Evolutionary conservation across 208 protist genomes (phyloP).

Genomic region (Leishmania major): DNA sequence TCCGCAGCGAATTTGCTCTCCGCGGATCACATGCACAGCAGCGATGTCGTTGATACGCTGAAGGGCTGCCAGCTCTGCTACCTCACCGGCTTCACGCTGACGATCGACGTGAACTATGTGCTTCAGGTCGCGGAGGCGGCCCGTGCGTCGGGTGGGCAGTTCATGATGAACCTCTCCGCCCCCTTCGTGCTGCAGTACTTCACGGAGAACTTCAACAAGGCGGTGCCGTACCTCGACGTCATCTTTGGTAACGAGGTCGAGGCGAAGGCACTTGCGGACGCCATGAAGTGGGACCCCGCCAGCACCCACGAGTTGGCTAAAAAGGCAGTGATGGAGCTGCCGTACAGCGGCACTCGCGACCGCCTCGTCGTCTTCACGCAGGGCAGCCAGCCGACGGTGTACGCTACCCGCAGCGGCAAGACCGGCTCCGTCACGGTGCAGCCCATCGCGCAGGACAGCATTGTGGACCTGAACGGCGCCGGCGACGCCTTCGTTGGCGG

Average conservation of each 20-base stretch:
- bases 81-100: slow-evolving; percentile 97
- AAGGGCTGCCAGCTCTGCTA: slow-evolving; percentile 80
- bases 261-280: slow-evolving; percentile 81
- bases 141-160: slow-evolving; percentile 82
- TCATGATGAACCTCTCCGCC: slow-evolving; percentile 97
- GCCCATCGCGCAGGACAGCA: slow-evolving; percentile 79
- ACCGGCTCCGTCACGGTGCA: slow-evolving; percentile 60
- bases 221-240: slow-evolving; percentile 94
- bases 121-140: slow-evolving; percentile 92
- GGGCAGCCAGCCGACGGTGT: slow-evolving; percentile 88
- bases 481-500: slow-evolving; percentile 98
- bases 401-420: slow-evolving; percentile 53
- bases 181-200: slow-evolving; percentile 97
- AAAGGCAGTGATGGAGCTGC: slow-evolving; percentile 62
- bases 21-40: slow-evolving; percentile 82
- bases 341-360: slow-evolving; percentile 81
- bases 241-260: slow-evolving; percentile 97
- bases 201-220: slow-evolving; percentile 82
- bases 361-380: slow-evolving; percentile 97
- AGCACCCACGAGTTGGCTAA: slow-evolving; percentile 87
- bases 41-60: slow-evolving; percentile 26
- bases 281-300: slow-evolving; percentile 69
- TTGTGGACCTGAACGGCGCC: slow-evolving; percentile 98
- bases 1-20: slow-evolving; percentile 97
- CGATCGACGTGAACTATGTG: slow-evolving; percentile 91